Evolutionary conservation across 2,329 filamentous ascomycete species (phyloP), one percentile per base, ranked within the genome.

Genomic region (Fusarium vanettenii): DNA sequence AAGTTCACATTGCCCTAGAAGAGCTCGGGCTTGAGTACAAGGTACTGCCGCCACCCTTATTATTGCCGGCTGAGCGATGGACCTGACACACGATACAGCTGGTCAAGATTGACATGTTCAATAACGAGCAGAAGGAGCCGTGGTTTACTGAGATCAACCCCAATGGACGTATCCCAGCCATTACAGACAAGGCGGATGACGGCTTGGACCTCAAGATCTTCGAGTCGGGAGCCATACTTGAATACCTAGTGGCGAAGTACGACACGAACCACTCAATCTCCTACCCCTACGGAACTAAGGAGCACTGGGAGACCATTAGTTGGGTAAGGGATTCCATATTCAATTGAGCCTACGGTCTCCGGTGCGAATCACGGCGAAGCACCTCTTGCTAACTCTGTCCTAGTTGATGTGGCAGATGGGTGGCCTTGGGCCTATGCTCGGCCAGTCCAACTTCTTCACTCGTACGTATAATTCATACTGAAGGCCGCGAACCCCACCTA

Each of bases 141-240:
- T 97, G 94, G 94, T 98, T 95, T 84, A 89, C 97, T 22, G 90
- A 92, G 50, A 97, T 98, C 86, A 98, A 97, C 84, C 95, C 95
- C 72, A 97, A 97, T 82, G 95, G 95, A 73, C 93, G 95, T 73
- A 97, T 98, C 77, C 95, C 95, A 3, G 95, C 95, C 64, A 79
- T 98, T 59, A 96, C 93, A 8, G 95, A 97, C 83, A 93, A 87
- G 13, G 92, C 93, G 82, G 86, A 87, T 6, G 92, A 95, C 81
- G 94, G 94, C 75, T 85, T 92, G 80, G 85, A 87, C 25, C 94
- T 97, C 80, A 88, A 89, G 65, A 82, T 97, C 27, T 97, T 97
- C 79, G 95, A 98, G 83, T 94, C 91, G 72, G 95, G 94, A 66
- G 90, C 92, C 73, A 96, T 97, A 80, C 87, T 97, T 85, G 91